Evolutionary conservation across 176 grass and related monocot genomes (phyloP), one percentile per base, ranked within the genome.

Genomic region (Triticum urartu): DNA sequence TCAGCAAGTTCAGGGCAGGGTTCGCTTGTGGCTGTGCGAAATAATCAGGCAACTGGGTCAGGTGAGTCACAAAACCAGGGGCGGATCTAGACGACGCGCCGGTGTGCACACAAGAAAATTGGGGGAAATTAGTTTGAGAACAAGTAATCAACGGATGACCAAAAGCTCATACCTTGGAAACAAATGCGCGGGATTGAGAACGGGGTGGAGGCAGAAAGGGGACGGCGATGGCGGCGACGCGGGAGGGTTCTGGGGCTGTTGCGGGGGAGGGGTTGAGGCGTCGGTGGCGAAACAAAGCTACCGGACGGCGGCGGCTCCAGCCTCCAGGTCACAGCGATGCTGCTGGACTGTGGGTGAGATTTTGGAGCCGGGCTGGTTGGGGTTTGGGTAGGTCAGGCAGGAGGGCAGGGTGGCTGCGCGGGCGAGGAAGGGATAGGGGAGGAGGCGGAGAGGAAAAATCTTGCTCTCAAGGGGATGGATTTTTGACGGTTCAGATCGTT

Each of bases 301-400:
- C 72, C 45, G 72, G 43, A 76, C 45, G 73, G 1, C 73, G 25
- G 73, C 45, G 9, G 26, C 47, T 77, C 74, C 20, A 21, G 9
- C 15, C 47, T 77, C 74, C 20, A 21, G 74, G 47, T 15, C 72
- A 75, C 43, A 3, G 72, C 25, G 13, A 14, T 75, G 72, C 7
- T 20, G 73, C 4, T 20, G 73, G 73, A 33, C 8, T 77, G 47
- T 77, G 2, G 74, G 74, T 21, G 74, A 7, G 74, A 77, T 56
- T 76, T 77, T 56, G 47, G 26, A 77, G 73, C 15, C 48, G 74
- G 6, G 21, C 17, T 52, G 72, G 72, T 26, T 52, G 43, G 71
- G 72, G 48, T 75, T 75, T 76, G 72, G 72, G 74, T 56, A 56
- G 74, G 74, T 58, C 74, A 48, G 47, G 73, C 73, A 76, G 43